Percentiles rank a stretch among this genome's conserved stretches.
Evolutionary conservation across 305 asterid genomes (phyloP).

Genomic region (Solanum aculeatissimum): DNA sequence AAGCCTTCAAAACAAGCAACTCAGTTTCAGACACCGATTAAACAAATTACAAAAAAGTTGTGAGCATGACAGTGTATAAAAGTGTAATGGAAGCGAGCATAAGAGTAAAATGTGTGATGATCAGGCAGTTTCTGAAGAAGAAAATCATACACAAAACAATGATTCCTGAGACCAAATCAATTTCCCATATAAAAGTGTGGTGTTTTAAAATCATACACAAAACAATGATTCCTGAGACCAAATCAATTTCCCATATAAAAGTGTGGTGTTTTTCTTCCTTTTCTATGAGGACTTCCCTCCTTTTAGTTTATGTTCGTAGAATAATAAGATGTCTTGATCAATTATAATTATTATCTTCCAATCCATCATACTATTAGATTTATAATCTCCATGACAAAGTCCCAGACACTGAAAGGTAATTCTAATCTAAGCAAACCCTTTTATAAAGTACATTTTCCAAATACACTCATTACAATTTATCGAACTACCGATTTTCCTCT

Average conservation of each 20-base stretch:
- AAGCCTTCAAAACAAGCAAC: constrained; percentile 38
- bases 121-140: not conserved
- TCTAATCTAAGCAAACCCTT: not conserved
- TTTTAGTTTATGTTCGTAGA: not conserved
- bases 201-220: not conserved
- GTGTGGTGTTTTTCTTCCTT: not conserved
- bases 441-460: not conserved
- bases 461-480: not conserved
- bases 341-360: not conserved
- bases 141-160: not conserved
- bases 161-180: not conserved
- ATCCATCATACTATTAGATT: not conserved
- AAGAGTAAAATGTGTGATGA: not conserved
- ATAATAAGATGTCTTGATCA: not conserved
- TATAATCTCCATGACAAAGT: not conserved
- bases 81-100: not conserved
- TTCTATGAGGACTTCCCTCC: not conserved
- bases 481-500: not conserved
- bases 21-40: not conserved
- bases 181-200: not conserved
- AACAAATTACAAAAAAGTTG: not conserved
- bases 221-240: not conserved
- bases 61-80: not conserved
- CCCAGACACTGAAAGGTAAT: not conserved
- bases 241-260: not conserved